These are phyloP conservation scores for Rehmannia glutinosa DNA, from an alignment of 257 asterid species.

Conservation along the genomic window DNA sequence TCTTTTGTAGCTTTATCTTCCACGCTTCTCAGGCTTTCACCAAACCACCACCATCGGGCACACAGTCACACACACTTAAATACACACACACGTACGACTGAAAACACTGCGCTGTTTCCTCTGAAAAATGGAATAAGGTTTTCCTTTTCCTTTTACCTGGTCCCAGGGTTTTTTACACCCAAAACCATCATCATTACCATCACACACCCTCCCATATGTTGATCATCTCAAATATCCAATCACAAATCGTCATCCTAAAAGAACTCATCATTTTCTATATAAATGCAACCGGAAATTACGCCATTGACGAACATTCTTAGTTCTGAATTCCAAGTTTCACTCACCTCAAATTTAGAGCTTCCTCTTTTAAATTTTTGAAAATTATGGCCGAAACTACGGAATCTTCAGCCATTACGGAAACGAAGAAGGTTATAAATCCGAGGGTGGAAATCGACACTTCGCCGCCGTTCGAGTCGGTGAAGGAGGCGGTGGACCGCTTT, in stretches of 20 bases:
- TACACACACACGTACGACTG: background rate
- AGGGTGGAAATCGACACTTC: conserved; percentile 86
- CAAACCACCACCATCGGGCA: background rate
- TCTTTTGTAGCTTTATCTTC: background rate
- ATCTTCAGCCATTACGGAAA: conserved; percentile 5
- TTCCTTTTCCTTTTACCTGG: background rate
- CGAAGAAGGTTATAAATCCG: conserved; percentile 47
- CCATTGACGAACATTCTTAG: background rate
- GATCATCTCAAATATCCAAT: background rate
- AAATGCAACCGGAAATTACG: background rate
- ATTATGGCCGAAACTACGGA: background rate
- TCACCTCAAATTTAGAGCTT: too few species aligned
- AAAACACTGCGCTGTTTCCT: background rate
- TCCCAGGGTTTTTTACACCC: background rate
- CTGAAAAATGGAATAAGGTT: background rate
- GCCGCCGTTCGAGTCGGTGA: conserved; percentile 89
- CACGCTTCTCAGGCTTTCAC: too few species aligned
- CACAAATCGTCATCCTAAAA: background rate
- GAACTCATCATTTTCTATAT: background rate
- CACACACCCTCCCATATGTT: background rate
- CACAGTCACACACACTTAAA: background rate
- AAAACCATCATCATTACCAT: background rate
- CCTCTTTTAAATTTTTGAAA: too few species aligned
- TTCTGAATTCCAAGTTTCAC: too few species aligned
- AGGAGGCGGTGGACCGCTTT: conserved; percentile 87